These are phyloP conservation scores for Corymbia calophylla DNA, from an alignment of 441 rosid genomes.

Conservation along the genomic window DNA sequence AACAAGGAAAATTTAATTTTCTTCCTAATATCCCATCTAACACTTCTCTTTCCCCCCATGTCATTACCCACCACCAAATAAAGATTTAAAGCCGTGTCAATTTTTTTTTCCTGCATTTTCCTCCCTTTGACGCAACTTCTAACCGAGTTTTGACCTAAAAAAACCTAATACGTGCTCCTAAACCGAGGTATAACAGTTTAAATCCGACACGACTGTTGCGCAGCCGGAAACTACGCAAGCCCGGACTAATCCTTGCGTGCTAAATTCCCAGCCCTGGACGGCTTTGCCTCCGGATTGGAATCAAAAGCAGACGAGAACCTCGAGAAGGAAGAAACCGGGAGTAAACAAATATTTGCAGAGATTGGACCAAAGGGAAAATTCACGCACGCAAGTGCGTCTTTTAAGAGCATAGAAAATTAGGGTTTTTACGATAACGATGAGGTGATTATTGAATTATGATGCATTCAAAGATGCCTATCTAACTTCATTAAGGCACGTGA, in stretches of 20 bases:
- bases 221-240: background rate
- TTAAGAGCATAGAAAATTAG: background rate
- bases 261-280: background rate
- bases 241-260: background rate
- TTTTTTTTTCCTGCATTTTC: background rate
- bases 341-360: background rate
- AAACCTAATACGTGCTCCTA: background rate
- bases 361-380: background rate
- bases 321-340: background rate
- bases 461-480: too few relatives aligned
- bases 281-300: background rate
- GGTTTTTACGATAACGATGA: background rate
- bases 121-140: background rate
- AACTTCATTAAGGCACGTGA: background rate
- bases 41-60: background rate
- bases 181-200: background rate
- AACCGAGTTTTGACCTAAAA: background rate
- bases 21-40: background rate
- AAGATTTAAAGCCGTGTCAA: background rate
- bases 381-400: background rate
- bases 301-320: background rate
- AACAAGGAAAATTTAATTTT: background rate
- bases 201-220: background rate
- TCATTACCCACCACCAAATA: background rate
- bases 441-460: background rate